A percentile compares a stretch with the other conserved stretches of the same genome.
These are phyloP conservation scores for Betula pendula DNA, from an alignment of 306 rosid genomes.

Conservation along the genomic window DNA sequence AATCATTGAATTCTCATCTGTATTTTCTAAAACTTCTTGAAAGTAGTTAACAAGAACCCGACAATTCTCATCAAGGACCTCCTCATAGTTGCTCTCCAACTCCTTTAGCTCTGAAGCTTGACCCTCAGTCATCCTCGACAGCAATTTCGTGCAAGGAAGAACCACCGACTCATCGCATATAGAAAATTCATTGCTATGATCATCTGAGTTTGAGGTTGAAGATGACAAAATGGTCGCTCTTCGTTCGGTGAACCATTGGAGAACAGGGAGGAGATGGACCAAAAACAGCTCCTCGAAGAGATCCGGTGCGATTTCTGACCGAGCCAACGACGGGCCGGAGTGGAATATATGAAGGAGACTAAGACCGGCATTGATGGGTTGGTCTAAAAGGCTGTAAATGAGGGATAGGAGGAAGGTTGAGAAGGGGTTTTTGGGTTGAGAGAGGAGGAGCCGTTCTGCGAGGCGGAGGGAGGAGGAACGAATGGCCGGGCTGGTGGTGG, in stretches of 20 bases:
- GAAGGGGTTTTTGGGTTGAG: constrained; percentile 43
- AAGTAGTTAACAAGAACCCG: constrained; percentile 56
- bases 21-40: constrained; percentile 43
- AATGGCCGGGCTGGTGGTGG: constrained; percentile 40
- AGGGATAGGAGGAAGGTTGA: constrained; percentile 69
- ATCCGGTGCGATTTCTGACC: constrained; percentile 67
- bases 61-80: constrained; percentile 67
- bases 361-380: constrained; percentile 44
- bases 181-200: constrained; percentile 35
- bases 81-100: constrained; percentile 61
- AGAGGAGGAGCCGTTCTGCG: constrained; percentile 64
- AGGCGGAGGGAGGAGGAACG: constrained; percentile 55
- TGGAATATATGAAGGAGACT: constrained; percentile 53
- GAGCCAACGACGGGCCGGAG: constrained; percentile 50
- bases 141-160: constrained; percentile 46
- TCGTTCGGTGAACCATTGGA: constrained; percentile 50
- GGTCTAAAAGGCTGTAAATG: constrained; percentile 47
- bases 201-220: background rate
- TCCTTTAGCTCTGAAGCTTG: constrained; percentile 66
- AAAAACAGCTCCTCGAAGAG: constrained; percentile 68
- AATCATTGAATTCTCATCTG: constrained; percentile 28
- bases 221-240: constrained; percentile 50
- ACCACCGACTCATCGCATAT: constrained; percentile 31
- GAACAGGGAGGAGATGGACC: constrained; percentile 65
- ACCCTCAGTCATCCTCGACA: constrained; percentile 65